Evolutionary conservation across 257 asterid species (phyloP), one percentile per base, ranked within the genome.

Genomic region (Scutellaria galericulata): DNA sequence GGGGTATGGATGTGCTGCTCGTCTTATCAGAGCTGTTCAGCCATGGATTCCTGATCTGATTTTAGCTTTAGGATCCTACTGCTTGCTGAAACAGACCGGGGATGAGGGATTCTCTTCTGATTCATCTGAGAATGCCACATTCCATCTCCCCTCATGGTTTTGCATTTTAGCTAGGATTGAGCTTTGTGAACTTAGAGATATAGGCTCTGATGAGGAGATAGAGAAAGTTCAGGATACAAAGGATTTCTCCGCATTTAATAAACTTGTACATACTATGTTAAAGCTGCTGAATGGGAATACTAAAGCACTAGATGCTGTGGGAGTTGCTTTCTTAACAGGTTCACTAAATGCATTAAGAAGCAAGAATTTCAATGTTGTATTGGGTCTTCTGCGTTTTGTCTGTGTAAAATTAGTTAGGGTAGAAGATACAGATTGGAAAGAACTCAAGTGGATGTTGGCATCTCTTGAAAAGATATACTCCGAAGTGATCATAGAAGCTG

Each of bases 41-140:
- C 91, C 86, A 69, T 92, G 98, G 97, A 60, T 86, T 63, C 94
- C 98, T 47, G 98, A 95, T 85, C 77, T 95, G 72, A 80, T 90
- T 67, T 76, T 95, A 59, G 92, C 96, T 46, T 57, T 92, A 64
- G 98, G 95, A 72, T 88, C 90, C 62, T 4, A 54, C 65, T 78
- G 71, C 83, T 73, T 90, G 64, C 80, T 84, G 73, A 88, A 82
- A 39, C 83, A 79, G 71, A 78, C 77, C 41, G 41, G 70, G 10
- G 83, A 22, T 24, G 82, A 74, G 13, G 83, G 64, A 46, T 42
- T 46, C 9, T 8, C 39, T 68, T 79, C 66, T 35, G 74, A 71
- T 75, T 52, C 80, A 59, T 64, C 79, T 65, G 82, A 80, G 40
- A 77, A 75, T 63, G 72, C 41, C 27, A 46, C 61, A 45, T 58